Conservation (phyloP, 495 filamentous ascomycete genomes). For the Immersiella caudata region DNA sequence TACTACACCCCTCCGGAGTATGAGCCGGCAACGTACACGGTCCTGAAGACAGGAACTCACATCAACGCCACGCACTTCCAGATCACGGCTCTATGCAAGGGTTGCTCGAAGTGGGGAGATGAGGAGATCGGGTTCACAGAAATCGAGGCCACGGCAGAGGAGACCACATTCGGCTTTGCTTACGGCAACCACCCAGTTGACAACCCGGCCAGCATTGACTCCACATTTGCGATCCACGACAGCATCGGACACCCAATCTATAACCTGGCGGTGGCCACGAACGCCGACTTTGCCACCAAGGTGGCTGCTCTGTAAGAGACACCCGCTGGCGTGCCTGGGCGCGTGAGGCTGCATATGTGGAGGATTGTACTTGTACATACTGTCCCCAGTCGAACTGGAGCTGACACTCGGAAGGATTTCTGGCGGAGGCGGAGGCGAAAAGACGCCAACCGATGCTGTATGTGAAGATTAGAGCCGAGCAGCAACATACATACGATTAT, state of each 20-base stretch:
- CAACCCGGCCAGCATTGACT: constrained; percentile 35
- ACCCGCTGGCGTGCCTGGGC: background rate
- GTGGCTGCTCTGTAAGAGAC: constrained; percentile 17
- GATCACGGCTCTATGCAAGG: constrained; percentile 47
- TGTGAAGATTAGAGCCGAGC: background rate
- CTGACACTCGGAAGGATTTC: background rate
- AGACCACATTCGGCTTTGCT: constrained; percentile 47
- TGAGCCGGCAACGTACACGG: constrained; percentile 40
- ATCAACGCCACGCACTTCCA: constrained; percentile 53
- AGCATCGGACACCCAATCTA: constrained; percentile 48
- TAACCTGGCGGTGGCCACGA: constrained; percentile 38
- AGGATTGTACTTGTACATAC: constrained; percentile 1
- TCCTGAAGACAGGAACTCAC: constrained; percentile 45
- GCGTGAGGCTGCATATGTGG: background rate
- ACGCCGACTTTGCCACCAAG: constrained; percentile 34
- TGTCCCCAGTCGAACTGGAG: background rate
- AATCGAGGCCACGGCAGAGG: constrained; percentile 37
- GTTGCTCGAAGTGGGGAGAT: constrained; percentile 49
- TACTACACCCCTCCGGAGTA: constrained; percentile 47
- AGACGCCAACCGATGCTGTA: background rate
- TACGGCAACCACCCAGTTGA: constrained; percentile 42
- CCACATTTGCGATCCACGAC: constrained; percentile 50
- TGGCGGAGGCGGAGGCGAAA: background rate
- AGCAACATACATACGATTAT: background rate
- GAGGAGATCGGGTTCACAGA: constrained; percentile 43